Base-by-base conservation (phyloP, 2,329 filamentous ascomycete genomes). In the Fusarium sp. region DNA sequence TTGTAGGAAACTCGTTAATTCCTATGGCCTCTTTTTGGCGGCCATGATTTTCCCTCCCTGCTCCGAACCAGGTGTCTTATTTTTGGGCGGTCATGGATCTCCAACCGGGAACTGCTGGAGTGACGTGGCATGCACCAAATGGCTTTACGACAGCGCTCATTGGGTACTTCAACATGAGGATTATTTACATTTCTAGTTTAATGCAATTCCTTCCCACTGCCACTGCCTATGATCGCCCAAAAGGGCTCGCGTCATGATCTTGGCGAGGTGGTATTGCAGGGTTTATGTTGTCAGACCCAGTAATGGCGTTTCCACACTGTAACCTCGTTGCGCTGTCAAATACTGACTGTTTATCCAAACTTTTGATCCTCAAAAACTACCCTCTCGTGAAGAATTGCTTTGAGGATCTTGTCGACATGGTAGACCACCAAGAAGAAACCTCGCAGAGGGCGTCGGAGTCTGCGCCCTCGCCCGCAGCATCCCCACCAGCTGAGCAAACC, bases 291-390 rank as follows among this genome's bases (percentile, higher is more conserved):
- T 30, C 28, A 30, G 28, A 30, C 28, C 26, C 12, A 15, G 28
- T 14, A 30, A 30, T 32, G 2, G 12, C 32, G 32, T 4, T 36
- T 17, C 2, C 17, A 36, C 21, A 20, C 24, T 53, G 50, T 53
- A 46, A 53, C 23, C 14, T 53, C 17, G 19, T 19, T 38, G 42
- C 15, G n/a, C 1, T 38, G 42, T 47, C 23, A 46, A 53, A n/a
- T 46, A 9, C 23, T 15, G 32, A n/a, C 17, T n/a, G 6, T 10
- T 36, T n/a, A 9, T 9, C 32, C 17, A 15, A 7, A 14, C 17
- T 36, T 17, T n/a, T 36, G 3, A 36, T 36, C 17, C 32, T 36
- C 32, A n/a, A 36, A 36, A n/a, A 17, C n/a, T n/a, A 3, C 3
- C 5, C n/a, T 36, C 32, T 36, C 8, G 7, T 10, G 15, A n/a